phyloP scores from a whole-genome alignment of 768 basidiomycete species.

The Suillus subalutaceus region DNA sequence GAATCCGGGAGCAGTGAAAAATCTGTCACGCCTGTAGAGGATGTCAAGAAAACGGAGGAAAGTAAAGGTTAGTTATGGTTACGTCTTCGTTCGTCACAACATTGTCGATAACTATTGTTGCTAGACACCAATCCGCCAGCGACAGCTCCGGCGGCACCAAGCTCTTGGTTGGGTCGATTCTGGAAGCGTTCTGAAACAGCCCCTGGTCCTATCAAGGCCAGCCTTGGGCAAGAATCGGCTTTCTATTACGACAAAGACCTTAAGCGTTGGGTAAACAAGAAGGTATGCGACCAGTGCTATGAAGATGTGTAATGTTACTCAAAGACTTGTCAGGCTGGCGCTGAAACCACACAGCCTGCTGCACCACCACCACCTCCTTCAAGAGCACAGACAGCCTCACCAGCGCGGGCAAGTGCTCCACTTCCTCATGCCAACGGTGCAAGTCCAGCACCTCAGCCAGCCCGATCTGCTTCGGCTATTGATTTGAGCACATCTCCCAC shows the following conservation, averaged over 20 bases:
- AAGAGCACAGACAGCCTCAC: constrained; percentile 85
- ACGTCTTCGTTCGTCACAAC: not conserved
- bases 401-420: constrained; percentile 51
- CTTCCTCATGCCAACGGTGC: constrained; percentile 36
- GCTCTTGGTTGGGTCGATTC: constrained; percentile 82
- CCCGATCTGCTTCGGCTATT: constrained; percentile 65
- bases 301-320: constrained; percentile 4
- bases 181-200: constrained; percentile 69
- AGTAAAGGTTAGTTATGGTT: constrained; percentile 32
- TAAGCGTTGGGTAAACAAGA: constrained; percentile 96
- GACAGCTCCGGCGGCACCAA: constrained; percentile 36
- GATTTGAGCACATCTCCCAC: constrained; percentile 59
- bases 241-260: constrained; percentile 96
- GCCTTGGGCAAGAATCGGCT: constrained; percentile 85
- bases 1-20: constrained; percentile 28
- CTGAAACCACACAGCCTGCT: constrained; percentile 54
- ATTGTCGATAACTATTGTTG: constrained; percentile 8
- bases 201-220: constrained; percentile 84
- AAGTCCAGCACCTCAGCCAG: constrained; percentile 42
- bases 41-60: constrained; percentile 24
- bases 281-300: constrained; percentile 47
- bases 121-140: constrained; percentile 14
- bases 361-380: constrained; percentile 77
- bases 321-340: constrained; percentile 48
- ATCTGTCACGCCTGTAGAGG: constrained; percentile 20